Percentiles rank a stretch among this genome's conserved stretches.
These are phyloP conservation scores for Pichia phayaonensis DNA, from an alignment of 805 yeast genomes.

Conservation along the genomic window DNA sequence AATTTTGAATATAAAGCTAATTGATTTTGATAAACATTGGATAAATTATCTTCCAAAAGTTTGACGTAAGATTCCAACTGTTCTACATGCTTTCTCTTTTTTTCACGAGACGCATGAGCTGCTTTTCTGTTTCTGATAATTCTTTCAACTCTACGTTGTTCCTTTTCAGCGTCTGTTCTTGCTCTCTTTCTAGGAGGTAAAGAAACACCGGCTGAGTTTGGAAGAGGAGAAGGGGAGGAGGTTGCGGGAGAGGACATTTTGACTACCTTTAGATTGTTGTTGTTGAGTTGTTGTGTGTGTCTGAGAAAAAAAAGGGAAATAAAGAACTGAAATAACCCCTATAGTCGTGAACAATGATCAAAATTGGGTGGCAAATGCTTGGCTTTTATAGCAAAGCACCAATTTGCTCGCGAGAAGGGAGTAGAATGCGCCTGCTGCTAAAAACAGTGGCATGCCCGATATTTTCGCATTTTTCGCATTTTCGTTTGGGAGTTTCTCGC, in stretches of 20 bases:
- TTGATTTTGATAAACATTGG: constrained; percentile 11
- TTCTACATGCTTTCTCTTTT: constrained; percentile 89
- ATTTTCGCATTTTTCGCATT: too few relatives aligned
- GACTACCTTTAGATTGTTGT: neutral
- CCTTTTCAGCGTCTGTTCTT: constrained; percentile 93
- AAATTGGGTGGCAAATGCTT: neutral
- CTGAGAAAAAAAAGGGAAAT: neutral
- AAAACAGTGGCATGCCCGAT: too few relatives aligned
- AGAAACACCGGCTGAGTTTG: constrained; percentile 10
- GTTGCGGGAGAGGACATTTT: constrained; percentile 6
- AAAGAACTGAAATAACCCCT: neutral
- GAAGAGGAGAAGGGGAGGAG: neutral
- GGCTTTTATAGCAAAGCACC: neutral
- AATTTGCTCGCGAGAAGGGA: neutral
- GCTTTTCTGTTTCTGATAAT: constrained; percentile 92
- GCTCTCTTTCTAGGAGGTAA: constrained; percentile 96
- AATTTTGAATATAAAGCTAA: constrained; percentile 14
- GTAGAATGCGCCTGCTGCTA: too few relatives aligned
- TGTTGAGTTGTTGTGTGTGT: neutral
- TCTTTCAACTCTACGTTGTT: constrained; percentile 89
- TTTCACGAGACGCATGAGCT: constrained; percentile 95
- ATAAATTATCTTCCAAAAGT: constrained; percentile 30
- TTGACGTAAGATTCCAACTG: constrained; percentile 59
- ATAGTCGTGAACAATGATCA: neutral
- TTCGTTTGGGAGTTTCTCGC: too few relatives aligned